Base-by-base conservation (phyloP, 805 yeast genomes). In the Allodekkera sacchari region DNA sequence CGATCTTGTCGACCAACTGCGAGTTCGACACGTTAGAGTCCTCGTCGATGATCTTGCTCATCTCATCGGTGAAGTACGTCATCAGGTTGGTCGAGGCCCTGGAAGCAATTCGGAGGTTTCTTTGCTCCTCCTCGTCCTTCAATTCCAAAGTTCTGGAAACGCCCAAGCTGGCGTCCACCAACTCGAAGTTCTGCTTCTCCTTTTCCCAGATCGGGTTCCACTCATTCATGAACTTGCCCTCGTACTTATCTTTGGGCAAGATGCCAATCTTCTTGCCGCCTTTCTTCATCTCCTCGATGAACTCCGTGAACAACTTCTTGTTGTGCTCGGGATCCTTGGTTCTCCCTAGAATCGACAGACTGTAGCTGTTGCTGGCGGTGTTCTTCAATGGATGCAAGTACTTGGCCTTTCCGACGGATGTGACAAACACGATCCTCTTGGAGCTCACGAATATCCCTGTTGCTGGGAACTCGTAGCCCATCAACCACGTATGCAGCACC, bases 401-500 rank as follows among this genome's bases (percentile, higher is more conserved):
- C 53, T 78, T 83, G 25, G 94, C 85, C 57, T 89, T 89, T 6
- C 84, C 84, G 30, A 76, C 79, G 19, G 89, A 77, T 0, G 96
- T 88, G 36, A 88, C 66, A 33, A 89, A 62, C 4, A 74, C 55
- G 23, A 75, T 62, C 42, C 73, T 74, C 23, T 69, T 71, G 33
- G 68, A 66, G 3, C 82, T 70, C 36, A 88, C 59, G 31, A 68
- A 74, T 32, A 89, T 58, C 19, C 77, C 76, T 2, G 96, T 87
- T 31, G 92, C 92, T n/a, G 95, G 94, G 51, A 89, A 89, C 53
- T 92, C 97, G 53, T 88, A 89, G 4, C 96, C 95, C 30, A 89
- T 61, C 33, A 89, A 62, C 97, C 97, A 89, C 32, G 77, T 81
- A 53, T 88, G 96, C 28, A 88, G 58, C 27, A 82, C 78, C 1